Base-by-base conservation (phyloP, 2,329 filamentous ascomycete genomes). In the Pseudogymnoascus sp. region DNA sequence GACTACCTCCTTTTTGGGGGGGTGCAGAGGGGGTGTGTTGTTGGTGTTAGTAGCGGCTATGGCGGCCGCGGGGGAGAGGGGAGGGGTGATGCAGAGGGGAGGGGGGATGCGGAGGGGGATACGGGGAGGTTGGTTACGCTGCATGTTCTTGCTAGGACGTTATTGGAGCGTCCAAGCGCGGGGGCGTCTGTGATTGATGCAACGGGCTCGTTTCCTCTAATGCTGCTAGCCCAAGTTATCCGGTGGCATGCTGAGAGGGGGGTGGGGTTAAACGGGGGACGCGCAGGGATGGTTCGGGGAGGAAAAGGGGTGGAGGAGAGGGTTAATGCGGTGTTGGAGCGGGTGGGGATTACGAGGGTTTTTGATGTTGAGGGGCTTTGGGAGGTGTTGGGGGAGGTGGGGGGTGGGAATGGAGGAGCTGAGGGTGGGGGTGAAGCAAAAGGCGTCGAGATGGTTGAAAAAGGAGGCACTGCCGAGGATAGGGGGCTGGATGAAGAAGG, bases 361-460 rank as follows among this genome's bases (percentile, higher is more conserved):
- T 87, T 87, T 66, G 83, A 86, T 64, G 67, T 84, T 10, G 78
- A 85, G 53, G 85, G 85, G 0, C 67, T 87, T 16, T 80, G 77
- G 77, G 83, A 87, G 70, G 83, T 83, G 0, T 68, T 87, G 35
- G 72, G 70, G 1, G 85, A 87, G 67, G 67, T 85, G 37, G 77
- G 24, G 26, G 65, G 60, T 14, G 43, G 11, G 10, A 43, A 5
- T 22, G 11, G 40, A 37, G 61, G 24, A 14, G 53, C 14, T n/a
- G 28, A 38, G 22, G 53, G 60, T n/a, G n/a, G n/a, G 28, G 31
- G 10, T 16, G 46, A 16, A 19, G 41, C 62, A 26, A 37, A 61
- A 59, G 19, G 10, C n/a, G 41, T 24, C n/a, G n/a, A n/a, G n/a
- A n/a, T 6, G 31, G 53, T 61, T 16, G 31, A 19, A 26, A 40